Conservation (phyloP, 768 basidiomycete species). For the Auricularia cornea region DNA sequence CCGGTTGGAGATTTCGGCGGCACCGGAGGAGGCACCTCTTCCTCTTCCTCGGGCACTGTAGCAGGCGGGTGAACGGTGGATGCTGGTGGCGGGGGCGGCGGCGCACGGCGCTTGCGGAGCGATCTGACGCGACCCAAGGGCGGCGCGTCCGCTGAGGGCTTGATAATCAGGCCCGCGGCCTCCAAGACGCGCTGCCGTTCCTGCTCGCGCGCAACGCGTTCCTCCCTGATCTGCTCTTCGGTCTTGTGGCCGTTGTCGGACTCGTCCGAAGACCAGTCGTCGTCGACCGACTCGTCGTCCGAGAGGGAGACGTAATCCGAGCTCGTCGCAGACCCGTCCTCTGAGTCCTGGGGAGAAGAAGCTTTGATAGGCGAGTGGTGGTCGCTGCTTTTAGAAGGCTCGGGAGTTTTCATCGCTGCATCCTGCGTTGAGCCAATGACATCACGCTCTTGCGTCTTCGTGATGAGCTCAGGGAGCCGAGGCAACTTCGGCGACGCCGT, state of each 20-base stretch:
- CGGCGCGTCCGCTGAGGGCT: constrained; percentile 47
- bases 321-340: background rate
- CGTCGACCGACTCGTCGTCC: constrained; percentile 30
- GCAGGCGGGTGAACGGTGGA: constrained; percentile 6
- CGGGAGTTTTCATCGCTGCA: background rate
- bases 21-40: constrained; percentile 17
- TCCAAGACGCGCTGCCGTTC: constrained; percentile 80
- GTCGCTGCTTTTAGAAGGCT: background rate
- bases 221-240: constrained; percentile 41
- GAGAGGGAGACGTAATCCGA: constrained; percentile 23
- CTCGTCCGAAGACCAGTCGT: constrained; percentile 20
- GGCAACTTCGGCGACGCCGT: background rate
- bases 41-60: constrained; percentile 10
- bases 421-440: background rate
- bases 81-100: constrained; percentile 14
- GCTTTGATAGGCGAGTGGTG: background rate
- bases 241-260: constrained; percentile 24
- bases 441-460: background rate
- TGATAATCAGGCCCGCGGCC: constrained; percentile 78
- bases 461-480: background rate
- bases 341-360: background rate
- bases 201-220: constrained; percentile 52
- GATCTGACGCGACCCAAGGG: constrained; percentile 30
- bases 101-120: constrained; percentile 23
- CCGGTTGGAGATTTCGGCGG: constrained; percentile 14